Evolutionary conservation across 1,139 yeast genomes (phyloP).

Genomic region (Hyphopichia khmerensis): DNA sequence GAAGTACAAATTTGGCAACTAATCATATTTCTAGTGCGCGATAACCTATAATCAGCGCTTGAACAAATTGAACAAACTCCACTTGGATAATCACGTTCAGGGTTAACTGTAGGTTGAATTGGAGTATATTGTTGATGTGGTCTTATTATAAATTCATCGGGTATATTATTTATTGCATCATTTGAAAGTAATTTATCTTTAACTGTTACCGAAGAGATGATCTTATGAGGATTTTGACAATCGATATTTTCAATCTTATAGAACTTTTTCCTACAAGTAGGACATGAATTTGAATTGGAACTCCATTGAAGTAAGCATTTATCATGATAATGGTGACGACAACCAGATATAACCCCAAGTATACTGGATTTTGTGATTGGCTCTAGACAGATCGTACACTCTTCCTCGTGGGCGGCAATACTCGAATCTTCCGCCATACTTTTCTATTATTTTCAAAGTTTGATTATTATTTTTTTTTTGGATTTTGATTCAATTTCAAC

Average conservation of each 20-base stretch:
- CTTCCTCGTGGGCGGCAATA: constrained; percentile 16
- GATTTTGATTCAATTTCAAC: too few species aligned
- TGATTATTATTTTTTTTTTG: too few species aligned
- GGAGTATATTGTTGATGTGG: neutral
- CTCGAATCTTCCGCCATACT: neutral
- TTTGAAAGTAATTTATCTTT: constrained; percentile 33
- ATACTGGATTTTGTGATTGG: constrained; percentile 17
- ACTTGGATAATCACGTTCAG: neutral
- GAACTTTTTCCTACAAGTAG: constrained; percentile 47
- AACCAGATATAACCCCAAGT: constrained; percentile 40
- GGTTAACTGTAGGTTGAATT: neutral
- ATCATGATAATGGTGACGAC: constrained; percentile 47
- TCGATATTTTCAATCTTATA: constrained; percentile 24
- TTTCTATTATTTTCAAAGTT: too few species aligned
- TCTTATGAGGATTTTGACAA: constrained; percentile 7
- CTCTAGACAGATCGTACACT: constrained; percentile 54
- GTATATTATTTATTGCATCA: constrained; percentile 41
- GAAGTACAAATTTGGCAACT: constrained; percentile 36
- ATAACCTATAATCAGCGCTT: constrained; percentile 28
- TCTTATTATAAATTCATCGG: constrained; percentile 33
- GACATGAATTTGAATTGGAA: constrained; percentile 50
- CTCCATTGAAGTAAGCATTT: constrained; percentile 49
- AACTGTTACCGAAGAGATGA: constrained; percentile 17
- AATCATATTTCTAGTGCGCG: constrained; percentile 20
- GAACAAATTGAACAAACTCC: constrained; percentile 38